Conservation (phyloP, 306 rosid genomes). For the Potentilla sterilis region DNA sequence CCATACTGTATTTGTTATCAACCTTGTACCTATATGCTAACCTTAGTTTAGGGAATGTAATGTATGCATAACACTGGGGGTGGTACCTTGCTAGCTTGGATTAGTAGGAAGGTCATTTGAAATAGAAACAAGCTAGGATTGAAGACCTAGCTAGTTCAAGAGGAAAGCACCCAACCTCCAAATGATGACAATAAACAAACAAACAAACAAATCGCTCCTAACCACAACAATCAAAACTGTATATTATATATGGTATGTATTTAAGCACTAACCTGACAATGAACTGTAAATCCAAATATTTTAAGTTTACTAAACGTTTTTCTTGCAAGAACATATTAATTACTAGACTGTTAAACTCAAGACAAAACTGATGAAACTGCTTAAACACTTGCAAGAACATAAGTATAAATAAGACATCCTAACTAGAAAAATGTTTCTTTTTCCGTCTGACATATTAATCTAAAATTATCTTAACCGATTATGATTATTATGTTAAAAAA, state of each 20-base stretch:
- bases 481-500: too few relatives aligned
- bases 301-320: neutral
- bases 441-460: too few relatives aligned
- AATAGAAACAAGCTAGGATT: neutral
- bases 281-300: neutral
- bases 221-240: neutral
- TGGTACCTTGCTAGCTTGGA: neutral
- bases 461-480: too few relatives aligned
- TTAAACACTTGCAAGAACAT: neutral
- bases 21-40: neutral
- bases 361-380: neutral
- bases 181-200: neutral
- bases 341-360: neutral
- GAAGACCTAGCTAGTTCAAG: neutral
- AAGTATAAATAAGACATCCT: neutral
- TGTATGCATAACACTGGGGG: neutral
- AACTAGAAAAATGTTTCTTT: too few relatives aligned
- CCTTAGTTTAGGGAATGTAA: neutral
- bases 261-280: neutral
- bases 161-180: slow-evolving; percentile 3
- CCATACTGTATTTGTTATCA: too few relatives aligned
- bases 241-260: neutral
- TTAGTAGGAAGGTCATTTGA: neutral
- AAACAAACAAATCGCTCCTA: slow-evolving; percentile 1
- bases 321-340: neutral